Evolutionary conservation across 345 rosid genomes (phyloP).

Genomic region (Raphanus raphanistrum): DNA sequence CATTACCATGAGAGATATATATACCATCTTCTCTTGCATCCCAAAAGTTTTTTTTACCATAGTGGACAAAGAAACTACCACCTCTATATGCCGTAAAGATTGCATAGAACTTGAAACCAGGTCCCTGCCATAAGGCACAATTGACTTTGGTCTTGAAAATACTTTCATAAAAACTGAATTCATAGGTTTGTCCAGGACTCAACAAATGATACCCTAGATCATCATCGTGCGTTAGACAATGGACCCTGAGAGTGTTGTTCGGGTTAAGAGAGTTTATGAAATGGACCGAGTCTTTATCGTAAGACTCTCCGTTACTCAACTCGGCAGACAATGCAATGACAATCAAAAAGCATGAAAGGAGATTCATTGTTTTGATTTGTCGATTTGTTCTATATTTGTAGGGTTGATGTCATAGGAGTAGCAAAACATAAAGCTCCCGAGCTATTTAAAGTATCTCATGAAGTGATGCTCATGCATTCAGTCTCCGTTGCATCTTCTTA

Average conservation of each 20-base stretch:
- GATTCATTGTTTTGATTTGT: neutral
- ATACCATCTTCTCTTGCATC: neutral
- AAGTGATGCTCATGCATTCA: neutral
- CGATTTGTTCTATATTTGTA: neutral
- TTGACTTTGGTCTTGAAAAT: neutral
- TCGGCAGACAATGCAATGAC: neutral
- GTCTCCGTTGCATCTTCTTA: neutral
- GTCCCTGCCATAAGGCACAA: neutral
- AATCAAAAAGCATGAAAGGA: neutral
- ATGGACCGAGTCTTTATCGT: neutral
- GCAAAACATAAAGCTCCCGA: neutral
- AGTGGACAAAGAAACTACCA: neutral
- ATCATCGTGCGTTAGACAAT: neutral
- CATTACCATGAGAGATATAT: neutral
- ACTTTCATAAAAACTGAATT: neutral
- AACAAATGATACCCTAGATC: neutral
- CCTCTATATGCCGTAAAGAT: neutral
- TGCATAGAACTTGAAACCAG: neutral
- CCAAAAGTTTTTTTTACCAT: neutral
- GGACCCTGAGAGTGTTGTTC: neutral
- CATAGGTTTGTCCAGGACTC: neutral
- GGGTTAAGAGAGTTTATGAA: neutral
- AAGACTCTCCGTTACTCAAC: neutral
- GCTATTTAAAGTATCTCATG: neutral
- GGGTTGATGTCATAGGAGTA: neutral